A percentile compares a stretch with the other conserved stretches of the same genome.
Evolutionary conservation across 1,139 yeast species (phyloP).

Genomic region (Geotrichum australiense): DNA sequence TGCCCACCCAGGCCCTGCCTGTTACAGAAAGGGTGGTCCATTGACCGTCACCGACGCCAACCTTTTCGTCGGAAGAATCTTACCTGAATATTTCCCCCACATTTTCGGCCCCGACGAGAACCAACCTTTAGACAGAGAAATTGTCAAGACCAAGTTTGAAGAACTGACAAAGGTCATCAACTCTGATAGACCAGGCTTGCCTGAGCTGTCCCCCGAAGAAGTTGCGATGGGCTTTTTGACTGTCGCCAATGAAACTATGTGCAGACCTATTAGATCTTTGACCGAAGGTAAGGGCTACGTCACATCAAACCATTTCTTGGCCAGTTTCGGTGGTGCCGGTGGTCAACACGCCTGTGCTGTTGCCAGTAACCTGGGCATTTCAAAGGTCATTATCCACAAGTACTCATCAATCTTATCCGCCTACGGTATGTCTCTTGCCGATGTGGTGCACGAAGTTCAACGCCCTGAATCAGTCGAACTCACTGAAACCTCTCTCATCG

Average conservation of each 20-base stretch:
- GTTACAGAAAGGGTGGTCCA: conserved; percentile 53
- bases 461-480: conserved; percentile 42
- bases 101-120: conserved; percentile 50
- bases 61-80: conserved; percentile 43
- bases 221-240: conserved; percentile 47
- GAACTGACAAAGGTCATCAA: conserved; percentile 41
- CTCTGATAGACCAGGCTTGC: conserved; percentile 29
- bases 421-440: conserved; percentile 48
- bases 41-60: conserved; percentile 52
- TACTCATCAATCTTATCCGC: conserved; percentile 47
- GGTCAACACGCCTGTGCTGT: conserved; percentile 48
- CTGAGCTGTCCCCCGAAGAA: conserved; percentile 36
- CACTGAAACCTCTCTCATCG: conserved; percentile 30
- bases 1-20: conserved; percentile 55
- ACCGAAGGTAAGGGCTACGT: conserved; percentile 47
- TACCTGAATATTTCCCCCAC: conserved; percentile 46
- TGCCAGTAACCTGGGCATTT: conserved; percentile 41
- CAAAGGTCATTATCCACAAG: conserved; percentile 41
- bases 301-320: conserved; percentile 39
- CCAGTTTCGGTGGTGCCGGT: conserved; percentile 51
- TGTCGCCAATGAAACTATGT: conserved; percentile 48
- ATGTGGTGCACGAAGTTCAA: conserved; percentile 52
- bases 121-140: conserved; percentile 41
- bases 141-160: conserved; percentile 37
- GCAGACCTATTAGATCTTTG: conserved; percentile 44